Percentiles rank a stretch among this genome's conserved stretches.
Conservation (phyloP, 2,329 filamentous ascomycete genomes). For the Chaetomium strumarium region DNA sequence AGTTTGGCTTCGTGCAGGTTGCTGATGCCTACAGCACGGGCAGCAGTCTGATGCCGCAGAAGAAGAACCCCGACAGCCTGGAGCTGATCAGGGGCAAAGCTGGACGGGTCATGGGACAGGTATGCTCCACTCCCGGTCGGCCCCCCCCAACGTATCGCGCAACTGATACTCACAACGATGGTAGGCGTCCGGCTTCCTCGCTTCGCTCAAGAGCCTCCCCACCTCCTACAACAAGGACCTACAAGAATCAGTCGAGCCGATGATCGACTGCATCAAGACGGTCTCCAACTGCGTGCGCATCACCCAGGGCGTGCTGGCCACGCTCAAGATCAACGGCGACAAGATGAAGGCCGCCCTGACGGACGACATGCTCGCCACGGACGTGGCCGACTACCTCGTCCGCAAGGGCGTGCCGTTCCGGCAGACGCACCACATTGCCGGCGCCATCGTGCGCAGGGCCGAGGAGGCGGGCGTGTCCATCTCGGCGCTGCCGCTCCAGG, state of each 20-base stretch:
- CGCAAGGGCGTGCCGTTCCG: conserved; percentile 72
- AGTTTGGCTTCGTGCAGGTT: conserved; percentile 70
- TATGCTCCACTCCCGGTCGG: conserved; percentile 37
- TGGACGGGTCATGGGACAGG: conserved; percentile 71
- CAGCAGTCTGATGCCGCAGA: conserved; percentile 72
- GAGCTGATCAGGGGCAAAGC: conserved; percentile 68
- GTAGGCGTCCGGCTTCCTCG: conserved; percentile 58
- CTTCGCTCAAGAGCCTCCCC: conserved; percentile 64
- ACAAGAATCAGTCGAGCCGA: conserved; percentile 82
- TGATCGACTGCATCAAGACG: conserved; percentile 79
- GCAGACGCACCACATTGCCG: conserved; percentile 77
- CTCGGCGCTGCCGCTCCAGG: conserved; percentile 61
- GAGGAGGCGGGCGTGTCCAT: conserved; percentile 63
- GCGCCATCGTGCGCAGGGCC: conserved; percentile 65
- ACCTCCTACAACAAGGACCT: conserved; percentile 87
- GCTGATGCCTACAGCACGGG: conserved; percentile 78
- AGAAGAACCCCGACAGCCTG: conserved; percentile 74
- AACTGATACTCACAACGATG: not conserved
- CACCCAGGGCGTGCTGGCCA: conserved; percentile 72
- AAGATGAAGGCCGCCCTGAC: conserved; percentile 75
- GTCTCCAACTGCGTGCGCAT: conserved; percentile 77
- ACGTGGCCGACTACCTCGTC: conserved; percentile 62
- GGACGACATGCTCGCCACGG: conserved; percentile 76
- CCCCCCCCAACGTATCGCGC: too few relatives aligned
- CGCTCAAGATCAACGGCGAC: conserved; percentile 61